Percentiles rank a stretch among this genome's conserved stretches.
These are phyloP conservation scores for Rhizophora mangle DNA, from an alignment of 345 rosid genomes.

Conservation along the genomic window DNA sequence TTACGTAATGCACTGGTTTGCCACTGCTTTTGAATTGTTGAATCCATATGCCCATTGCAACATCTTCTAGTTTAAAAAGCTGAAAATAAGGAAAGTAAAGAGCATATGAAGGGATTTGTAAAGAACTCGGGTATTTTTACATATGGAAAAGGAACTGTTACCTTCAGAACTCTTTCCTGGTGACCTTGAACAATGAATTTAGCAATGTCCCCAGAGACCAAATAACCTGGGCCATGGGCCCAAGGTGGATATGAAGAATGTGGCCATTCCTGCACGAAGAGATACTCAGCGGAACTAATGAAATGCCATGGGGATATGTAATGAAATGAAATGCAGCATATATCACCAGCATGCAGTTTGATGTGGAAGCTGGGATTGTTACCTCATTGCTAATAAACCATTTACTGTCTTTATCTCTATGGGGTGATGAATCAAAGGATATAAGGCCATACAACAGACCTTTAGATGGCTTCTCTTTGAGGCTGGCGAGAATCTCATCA, in stretches of 20 bases:
- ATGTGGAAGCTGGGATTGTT: constrained; percentile 16
- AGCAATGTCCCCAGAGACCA: constrained; percentile 70
- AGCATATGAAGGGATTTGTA: neutral
- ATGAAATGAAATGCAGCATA: constrained; percentile 4
- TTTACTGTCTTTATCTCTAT: constrained; percentile 74
- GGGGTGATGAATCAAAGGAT: constrained; percentile 67
- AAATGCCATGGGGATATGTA: neutral
- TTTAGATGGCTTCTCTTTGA: constrained; percentile 51
- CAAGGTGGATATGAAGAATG: constrained; percentile 75
- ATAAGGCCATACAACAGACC: constrained; percentile 75
- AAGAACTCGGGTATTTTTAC: neutral
- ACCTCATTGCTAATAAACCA: constrained; percentile 82
- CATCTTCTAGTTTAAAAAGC: constrained; percentile 91
- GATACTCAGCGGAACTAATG: neutral
- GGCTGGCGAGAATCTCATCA: constrained; percentile 65
- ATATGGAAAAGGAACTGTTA: constrained; percentile 25
- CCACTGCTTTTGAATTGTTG: constrained; percentile 56
- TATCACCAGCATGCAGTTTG: constrained; percentile 3
- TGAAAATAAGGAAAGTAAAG: constrained; percentile 24
- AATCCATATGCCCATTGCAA: constrained; percentile 96
- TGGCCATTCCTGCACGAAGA: constrained; percentile 67
- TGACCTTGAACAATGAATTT: constrained; percentile 70
- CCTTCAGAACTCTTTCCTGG: constrained; percentile 60
- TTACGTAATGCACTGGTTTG: constrained; percentile 52
- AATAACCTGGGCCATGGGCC: constrained; percentile 98